A percentile compares a stretch with the other conserved stretches of the same genome.
Evolutionary conservation across 2,329 filamentous ascomycete genomes (phyloP).

Genomic region (Fusarium neocosmosporiellum): DNA sequence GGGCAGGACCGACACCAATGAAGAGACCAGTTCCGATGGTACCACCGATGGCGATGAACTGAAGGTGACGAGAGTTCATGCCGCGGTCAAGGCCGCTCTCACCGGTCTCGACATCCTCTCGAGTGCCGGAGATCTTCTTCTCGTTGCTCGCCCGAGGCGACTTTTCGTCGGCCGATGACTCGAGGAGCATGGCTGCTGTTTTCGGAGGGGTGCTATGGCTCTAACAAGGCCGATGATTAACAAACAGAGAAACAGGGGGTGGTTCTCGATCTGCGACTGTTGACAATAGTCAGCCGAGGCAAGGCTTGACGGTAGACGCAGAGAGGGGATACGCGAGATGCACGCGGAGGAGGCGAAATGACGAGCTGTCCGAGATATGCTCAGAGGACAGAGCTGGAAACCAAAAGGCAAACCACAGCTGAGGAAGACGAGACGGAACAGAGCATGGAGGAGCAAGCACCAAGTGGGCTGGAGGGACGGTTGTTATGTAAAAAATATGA

Average conservation of each 20-base stretch:
- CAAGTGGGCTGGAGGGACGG: constrained; percentile 39
- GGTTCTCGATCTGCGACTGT: neutral
- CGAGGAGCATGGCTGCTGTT: constrained; percentile 32
- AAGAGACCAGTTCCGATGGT: constrained; percentile 81
- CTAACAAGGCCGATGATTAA: constrained; percentile 8
- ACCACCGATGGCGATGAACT: constrained; percentile 65
- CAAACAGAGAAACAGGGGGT: neutral
- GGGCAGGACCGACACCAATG: constrained; percentile 72
- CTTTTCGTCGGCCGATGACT: constrained; percentile 45
- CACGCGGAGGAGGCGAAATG: neutral
- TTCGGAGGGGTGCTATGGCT: neutral
- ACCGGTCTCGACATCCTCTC: constrained; percentile 52
- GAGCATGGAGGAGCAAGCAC: constrained; percentile 18
- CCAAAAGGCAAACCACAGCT: neutral
- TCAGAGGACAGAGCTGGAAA: neutral
- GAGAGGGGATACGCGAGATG: neutral
- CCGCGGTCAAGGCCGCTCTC: constrained; percentile 52
- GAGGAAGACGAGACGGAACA: constrained; percentile 1
- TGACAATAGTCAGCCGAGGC: neutral
- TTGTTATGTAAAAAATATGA: constrained; percentile 45
- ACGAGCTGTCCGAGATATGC: neutral
- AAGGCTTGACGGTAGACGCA: neutral
- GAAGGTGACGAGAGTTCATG: constrained; percentile 56
- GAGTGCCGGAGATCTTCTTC: constrained; percentile 28
- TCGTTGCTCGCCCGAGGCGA: constrained; percentile 44